Evolutionary conservation across 2,329 filamentous ascomycete genomes (phyloP).

Genomic region (Cladosporium sp.): DNA sequence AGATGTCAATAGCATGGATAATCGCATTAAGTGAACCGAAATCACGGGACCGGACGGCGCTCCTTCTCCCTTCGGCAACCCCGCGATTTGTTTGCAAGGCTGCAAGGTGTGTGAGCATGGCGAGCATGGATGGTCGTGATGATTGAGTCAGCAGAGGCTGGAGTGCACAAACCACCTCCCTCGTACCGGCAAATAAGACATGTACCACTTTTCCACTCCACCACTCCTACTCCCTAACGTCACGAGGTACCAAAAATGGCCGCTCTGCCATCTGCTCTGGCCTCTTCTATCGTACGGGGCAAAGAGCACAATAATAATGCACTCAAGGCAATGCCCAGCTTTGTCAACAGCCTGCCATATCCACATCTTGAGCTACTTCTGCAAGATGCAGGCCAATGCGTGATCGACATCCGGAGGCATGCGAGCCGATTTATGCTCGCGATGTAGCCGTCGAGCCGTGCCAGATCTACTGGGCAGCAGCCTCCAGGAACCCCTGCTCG

Average conservation of each 20-base stretch:
- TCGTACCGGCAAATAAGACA: too few relatives aligned
- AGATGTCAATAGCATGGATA: too few relatives aligned
- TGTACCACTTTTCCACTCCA: too few relatives aligned
- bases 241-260: too few relatives aligned
- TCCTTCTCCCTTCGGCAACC: slow-evolving; percentile 5
- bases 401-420: too few relatives aligned
- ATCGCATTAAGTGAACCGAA: neutral
- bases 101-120: slow-evolving; percentile 2
- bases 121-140: neutral
- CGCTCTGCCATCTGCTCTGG: too few relatives aligned
- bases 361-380: neutral
- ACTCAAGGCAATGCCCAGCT: too few relatives aligned
- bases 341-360: neutral
- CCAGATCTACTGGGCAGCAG: slow-evolving; percentile 6
- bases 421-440: too few relatives aligned
- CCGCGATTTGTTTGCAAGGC: slow-evolving; percentile 1
- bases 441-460: slow-evolving; percentile 6
- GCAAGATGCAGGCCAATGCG: too few relatives aligned
- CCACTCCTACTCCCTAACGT: neutral
- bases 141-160: neutral
- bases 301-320: too few relatives aligned
- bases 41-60: slow-evolving; percentile 11
- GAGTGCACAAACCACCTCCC: slow-evolving; percentile 2
- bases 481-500: neutral
- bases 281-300: too few relatives aligned